Conservation (phyloP, 192 early-diverging fungal genomes). For the Entomortierella parvispora region DNA sequence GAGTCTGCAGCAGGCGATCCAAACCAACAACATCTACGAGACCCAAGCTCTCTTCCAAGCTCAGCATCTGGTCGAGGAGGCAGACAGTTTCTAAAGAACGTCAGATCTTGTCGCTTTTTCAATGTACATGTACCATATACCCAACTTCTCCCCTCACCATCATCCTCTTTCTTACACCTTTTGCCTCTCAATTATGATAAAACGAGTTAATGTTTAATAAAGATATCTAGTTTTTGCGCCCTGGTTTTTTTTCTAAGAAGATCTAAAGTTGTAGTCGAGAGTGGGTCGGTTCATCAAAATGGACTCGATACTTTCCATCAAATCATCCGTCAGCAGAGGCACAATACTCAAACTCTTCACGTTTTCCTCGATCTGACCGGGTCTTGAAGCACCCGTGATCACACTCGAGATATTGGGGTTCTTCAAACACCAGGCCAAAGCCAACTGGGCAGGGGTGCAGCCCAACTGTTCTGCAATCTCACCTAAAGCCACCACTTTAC, state of each 20-base stretch:
- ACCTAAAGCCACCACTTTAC: constrained; percentile 59
- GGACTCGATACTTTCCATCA: constrained; percentile 72
- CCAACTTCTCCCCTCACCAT: too few species aligned
- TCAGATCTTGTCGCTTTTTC: too few species aligned
- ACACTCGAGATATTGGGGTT: constrained; percentile 65
- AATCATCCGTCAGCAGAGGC: constrained; percentile 68
- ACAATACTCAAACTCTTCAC: constrained; percentile 64
- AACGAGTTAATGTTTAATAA: too few species aligned
- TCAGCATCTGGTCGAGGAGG: too few species aligned
- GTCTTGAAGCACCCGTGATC: constrained; percentile 70
- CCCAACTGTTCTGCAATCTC: constrained; percentile 25
- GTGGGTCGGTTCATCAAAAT: constrained; percentile 76
- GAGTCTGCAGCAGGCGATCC: constrained; percentile 41
- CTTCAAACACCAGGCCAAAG: constrained; percentile 56
- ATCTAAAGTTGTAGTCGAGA: constrained; percentile 57
- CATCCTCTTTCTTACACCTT: too few species aligned
- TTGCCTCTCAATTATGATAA: too few species aligned
- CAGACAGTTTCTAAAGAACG: too few species aligned
- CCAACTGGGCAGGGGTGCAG: constrained; percentile 11
- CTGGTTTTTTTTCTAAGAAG: not conserved
- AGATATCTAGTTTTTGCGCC: too few species aligned
- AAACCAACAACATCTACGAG: constrained; percentile 48
- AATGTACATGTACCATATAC: too few species aligned
- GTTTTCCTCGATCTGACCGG: constrained; percentile 77
- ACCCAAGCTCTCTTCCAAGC: not conserved